Evolutionary conservation across 2,329 filamentous ascomycete genomes (phyloP), one percentile per base, ranked within the genome.

Genomic region (Arthrobotrys pseudoclavata): DNA sequence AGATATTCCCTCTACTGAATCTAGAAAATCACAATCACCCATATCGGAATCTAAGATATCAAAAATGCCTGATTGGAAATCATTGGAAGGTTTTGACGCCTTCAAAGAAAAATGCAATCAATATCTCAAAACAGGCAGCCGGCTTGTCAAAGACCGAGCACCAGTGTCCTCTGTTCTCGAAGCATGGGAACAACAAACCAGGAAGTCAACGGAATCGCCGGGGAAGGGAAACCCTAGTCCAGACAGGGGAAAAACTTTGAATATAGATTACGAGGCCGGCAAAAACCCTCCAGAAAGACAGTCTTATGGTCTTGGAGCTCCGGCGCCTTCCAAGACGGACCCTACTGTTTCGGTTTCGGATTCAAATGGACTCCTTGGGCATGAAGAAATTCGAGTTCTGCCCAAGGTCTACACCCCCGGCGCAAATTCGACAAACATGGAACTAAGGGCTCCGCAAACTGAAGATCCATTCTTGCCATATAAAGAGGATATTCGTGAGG

Each of bases 101-200:
- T 42, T 42, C 55, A 60, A 60, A 26, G 20, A 12, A 3, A 60
- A n/a, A n/a, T 9, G 42, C 20, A 20, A 60, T n/a, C 18, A 60
- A 26, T 60, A 42, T 18, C 1, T 60, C 34, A 26, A 60, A n/a
- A 5, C 55, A 15, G 34, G 55, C n/a, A 60, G n/a, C 18, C 9
- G 26, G n/a, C 20, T 60, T n/a, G 34, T 60, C 20, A 18, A 15
- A 26, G 31, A 18, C 34, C 18, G 10, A 7, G 10, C 20, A 10
- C 34, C 34, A 1, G 22, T 60, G 4, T 7, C 55, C 10, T 60
- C 55, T 15, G 34, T 20, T 26, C 55, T 60, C 34, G 55, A 60
- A 24, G 4, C 55, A n/a, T 26, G 24, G 34, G 55, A 60, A 12
- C 55, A 42, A 13, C 34, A 42, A 10, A 10, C 26, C 13, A 18